These are phyloP conservation scores for Pseudogymnoascus verrucosus DNA, from an alignment of 2,329 filamentous ascomycete species.

Conservation along the genomic window DNA sequence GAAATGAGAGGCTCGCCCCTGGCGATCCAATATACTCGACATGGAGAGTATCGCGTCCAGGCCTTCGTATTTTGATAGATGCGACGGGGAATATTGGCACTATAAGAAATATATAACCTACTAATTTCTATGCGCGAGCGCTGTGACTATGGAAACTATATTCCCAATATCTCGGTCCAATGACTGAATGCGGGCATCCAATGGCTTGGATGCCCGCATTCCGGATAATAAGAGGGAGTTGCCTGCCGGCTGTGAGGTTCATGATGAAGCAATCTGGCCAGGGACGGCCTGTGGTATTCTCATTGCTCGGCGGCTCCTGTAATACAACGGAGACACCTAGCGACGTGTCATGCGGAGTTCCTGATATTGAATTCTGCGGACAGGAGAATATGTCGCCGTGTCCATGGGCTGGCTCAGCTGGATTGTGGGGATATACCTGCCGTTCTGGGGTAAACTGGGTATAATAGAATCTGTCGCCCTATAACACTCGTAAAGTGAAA, in stretches of 20 bases:
- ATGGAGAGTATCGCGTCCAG: not conserved
- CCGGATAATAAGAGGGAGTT: not conserved
- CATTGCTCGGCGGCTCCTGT: not conserved
- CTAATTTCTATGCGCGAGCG: not conserved
- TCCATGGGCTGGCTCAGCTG: not conserved
- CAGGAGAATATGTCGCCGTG: not conserved
- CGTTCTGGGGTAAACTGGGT: constrained; percentile 1
- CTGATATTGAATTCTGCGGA: not conserved
- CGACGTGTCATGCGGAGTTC: constrained; percentile 3
- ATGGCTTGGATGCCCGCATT: constrained; percentile 2
- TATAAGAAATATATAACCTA: constrained; percentile 5
- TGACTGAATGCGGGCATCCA: not conserved
- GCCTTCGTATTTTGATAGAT: constrained; percentile 1
- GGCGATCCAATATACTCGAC: constrained; percentile 2
- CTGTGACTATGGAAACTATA: constrained; percentile 5
- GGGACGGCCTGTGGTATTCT: not conserved
- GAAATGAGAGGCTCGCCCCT: not conserved
- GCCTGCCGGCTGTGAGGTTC: not conserved
- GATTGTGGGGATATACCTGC: constrained; percentile 1
- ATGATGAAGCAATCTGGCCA: constrained; percentile 3
- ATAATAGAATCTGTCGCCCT: not conserved
- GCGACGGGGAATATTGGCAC: not conserved
- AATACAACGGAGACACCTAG: not conserved
- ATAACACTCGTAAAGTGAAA: constrained; percentile 6
- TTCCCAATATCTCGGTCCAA: constrained; percentile 8